Base-by-base conservation (phyloP, 345 rosid genomes). In the Dipteronia dyeriana region DNA sequence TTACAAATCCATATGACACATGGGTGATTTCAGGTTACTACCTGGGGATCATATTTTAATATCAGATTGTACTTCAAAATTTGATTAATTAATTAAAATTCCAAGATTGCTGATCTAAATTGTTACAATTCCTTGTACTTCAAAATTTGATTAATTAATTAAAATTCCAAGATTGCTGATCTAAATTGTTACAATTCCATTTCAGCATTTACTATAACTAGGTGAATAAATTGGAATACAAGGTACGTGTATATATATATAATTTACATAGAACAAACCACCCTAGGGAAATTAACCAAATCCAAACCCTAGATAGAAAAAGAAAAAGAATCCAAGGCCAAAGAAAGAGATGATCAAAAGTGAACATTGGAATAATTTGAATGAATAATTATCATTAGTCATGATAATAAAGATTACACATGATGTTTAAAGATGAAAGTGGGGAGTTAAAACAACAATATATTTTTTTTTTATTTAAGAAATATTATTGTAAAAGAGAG, bases 11-110 rank as follows among this genome's bases (percentile, higher is more conserved):
- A 73, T 59, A 72, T 77, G 66, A 60, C 68, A 86, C 85, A 86
- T 84, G 84, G 90, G 79, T 68, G 72, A 73, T 69, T 77, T 82
- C 81, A 76, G 79, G 81, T 23, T 65, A 78, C 75, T 38, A 71
- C 51, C 67, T 13, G 70, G 60, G n/a, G 68, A 62, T 71, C 47
- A 59, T 80, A 79, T 54, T 57, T 71, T 59, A 67, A 74, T 67
- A 47, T 56, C 25, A 53, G 68, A 49, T 4, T 71, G 38, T 19
- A 56, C 45, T 34, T 62, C n/a, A 29, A 56, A 56, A 17, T 3
- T 34, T 19, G 64, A 73, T 23, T 43, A 9, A 20, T 19, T 45
- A 16, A 53, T 78, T 49, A 17, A 73, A 19, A 68, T 51, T 43
- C 19, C 57, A 41, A 60, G 39, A 23, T 60, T 66, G 68, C 47